Base-by-base conservation (phyloP, 257 asterid genomes). In the Pogostemon cablin region DNA sequence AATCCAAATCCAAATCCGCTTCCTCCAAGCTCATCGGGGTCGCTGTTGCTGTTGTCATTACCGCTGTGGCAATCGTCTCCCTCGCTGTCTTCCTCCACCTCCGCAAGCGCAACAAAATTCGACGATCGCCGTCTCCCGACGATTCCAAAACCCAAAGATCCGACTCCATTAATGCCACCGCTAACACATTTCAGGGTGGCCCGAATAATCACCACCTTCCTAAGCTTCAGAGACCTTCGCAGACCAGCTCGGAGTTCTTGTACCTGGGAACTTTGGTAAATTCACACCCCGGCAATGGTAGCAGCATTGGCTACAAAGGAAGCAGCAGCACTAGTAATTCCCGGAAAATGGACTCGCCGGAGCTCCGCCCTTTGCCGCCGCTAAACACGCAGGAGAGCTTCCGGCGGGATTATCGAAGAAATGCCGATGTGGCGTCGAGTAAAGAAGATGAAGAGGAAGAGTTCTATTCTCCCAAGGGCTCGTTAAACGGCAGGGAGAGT, bases 341-440 rank as follows among this genome's bases (percentile, higher is more conserved):
- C 0, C 62, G 83, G 5, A 91, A 86, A 74, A 54, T 82, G 84
- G 92, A 81, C 69, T 93, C 98, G 37, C 98, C 98, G 72, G 97
- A 93, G 85, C 92, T 93, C 78, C 83, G 88, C 1, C 98, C 98
- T 0, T 61, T 93, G 81, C 97, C 98, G 67, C 97, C 96, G 12
- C 63, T 93, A 44, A 65, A 43, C 75, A 61, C 71, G 37, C 87
- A 69, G 4, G 83, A 83, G 69, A 69, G 82, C 5, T 58, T 66
- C 73, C 55, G 67, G 67, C 68, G 80, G 73, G 78, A 76, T 65
- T 55, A 54, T 75, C 66, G 77, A 46, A 57, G 72, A 17, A 83
- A 78, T 79, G 87, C 71, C 2, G 89, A 72, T 39, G 72, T 63
- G 75, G 83, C 77, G 2, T 69, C 89, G 62, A 78, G 83, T 55